These are phyloP conservation scores for Tolypocladium inflatum DNA, from an alignment of 2,329 filamentous ascomycete genomes.

Conservation along the genomic window DNA sequence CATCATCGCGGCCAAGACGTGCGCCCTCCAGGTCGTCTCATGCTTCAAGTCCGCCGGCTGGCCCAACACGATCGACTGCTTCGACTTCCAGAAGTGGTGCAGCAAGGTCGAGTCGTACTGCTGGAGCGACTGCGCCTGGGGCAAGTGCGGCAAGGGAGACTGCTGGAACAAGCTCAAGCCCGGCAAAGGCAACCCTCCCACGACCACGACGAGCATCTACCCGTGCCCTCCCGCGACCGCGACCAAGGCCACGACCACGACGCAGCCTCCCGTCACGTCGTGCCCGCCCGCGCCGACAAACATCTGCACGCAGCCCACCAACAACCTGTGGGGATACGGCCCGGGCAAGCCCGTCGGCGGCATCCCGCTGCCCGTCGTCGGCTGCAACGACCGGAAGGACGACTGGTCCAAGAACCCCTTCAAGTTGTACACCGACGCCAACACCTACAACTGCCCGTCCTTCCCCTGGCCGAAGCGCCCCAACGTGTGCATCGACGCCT, in stretches of 20 bases:
- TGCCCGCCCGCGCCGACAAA: conserved; percentile 38
- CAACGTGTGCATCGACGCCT: conserved; percentile 41
- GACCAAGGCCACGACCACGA: conserved; percentile 17
- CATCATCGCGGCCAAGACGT: conserved; percentile 30
- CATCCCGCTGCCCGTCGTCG: conserved; percentile 41
- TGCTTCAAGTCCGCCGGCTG: conserved; percentile 44
- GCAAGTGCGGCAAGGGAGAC: conserved; percentile 28
- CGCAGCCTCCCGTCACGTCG: conserved; percentile 19
- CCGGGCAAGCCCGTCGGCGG: conserved; percentile 48
- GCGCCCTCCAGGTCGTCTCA: conserved; percentile 35
- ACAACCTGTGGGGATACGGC: conserved; percentile 55
- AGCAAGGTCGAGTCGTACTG: conserved; percentile 35
- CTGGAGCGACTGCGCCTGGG: conserved; percentile 20
- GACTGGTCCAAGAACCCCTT: conserved; percentile 35
- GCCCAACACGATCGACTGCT: conserved; percentile 39
- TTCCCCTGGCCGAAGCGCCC: conserved; percentile 27
- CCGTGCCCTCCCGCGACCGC: conserved; percentile 21
- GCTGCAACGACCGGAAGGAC: conserved; percentile 40
- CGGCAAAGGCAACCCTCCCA: conserved; percentile 20
- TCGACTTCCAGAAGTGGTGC: conserved; percentile 42
- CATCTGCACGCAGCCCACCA: conserved; percentile 43
- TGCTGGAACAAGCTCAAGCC: conserved; percentile 34
- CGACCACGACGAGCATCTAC: conserved; percentile 23
- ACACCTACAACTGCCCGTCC: conserved; percentile 32
- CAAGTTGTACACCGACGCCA: conserved; percentile 40